A percentile compares a stretch with the other conserved stretches of the same genome.
These are phyloP conservation scores for Schizochytrium sp. DNA, from an alignment of 108 stramenopile species.

Conservation along the genomic window DNA sequence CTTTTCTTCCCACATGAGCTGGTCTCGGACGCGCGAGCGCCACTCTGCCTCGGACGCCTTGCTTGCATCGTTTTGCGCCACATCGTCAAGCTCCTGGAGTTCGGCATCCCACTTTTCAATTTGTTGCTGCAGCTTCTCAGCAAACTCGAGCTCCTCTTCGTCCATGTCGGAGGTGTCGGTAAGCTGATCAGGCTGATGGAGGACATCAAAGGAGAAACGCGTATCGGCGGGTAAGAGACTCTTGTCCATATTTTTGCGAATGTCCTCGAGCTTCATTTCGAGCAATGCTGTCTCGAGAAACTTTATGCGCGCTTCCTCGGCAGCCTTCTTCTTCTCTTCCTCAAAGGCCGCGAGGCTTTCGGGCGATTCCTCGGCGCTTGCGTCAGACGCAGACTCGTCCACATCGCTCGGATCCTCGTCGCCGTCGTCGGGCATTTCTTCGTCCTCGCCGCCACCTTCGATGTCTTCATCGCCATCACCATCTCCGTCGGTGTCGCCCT, in stretches of 20 bases:
- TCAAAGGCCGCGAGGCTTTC: background rate
- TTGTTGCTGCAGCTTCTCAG: background rate
- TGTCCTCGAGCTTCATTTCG: background rate
- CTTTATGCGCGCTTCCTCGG: background rate
- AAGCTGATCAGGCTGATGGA: background rate
- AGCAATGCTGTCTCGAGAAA: background rate
- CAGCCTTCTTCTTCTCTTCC: background rate
- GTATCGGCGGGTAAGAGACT: background rate
- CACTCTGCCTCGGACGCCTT: background rate
- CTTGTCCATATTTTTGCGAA: background rate
- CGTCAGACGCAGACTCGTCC: too few species aligned
- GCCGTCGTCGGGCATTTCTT: background rate
- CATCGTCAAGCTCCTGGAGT: background rate
- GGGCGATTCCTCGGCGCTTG: background rate
- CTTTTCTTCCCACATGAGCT: background rate
- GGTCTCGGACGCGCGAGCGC: background rate
- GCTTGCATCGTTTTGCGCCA: background rate
- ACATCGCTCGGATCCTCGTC: background rate
- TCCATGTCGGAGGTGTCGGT: background rate
- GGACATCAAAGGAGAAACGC: background rate
- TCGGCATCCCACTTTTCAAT: background rate
- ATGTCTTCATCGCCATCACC: background rate
- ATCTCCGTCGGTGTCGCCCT: background rate
- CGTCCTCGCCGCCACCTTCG: background rate
- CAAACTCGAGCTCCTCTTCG: conserved; percentile 8